phyloP scores from a whole-genome alignment of 495 filamentous ascomycete genomes.

The Hypoxylon fuscum region DNA sequence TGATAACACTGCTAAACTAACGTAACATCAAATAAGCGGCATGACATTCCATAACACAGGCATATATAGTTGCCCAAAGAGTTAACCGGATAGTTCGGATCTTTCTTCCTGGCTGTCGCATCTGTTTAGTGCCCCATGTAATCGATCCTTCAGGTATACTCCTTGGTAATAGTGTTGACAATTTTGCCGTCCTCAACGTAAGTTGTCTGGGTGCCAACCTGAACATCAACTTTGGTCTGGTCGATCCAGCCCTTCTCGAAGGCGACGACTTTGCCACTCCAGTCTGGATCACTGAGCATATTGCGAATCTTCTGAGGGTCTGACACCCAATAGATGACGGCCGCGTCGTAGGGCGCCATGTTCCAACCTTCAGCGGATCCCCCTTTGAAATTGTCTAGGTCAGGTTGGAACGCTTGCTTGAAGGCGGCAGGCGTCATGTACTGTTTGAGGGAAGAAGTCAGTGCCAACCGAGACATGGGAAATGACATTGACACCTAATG shows the following conservation, averaged over 20 bases:
- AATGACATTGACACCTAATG: background rate
- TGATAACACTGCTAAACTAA: too few relatives aligned
- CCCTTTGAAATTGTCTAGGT: constrained; percentile 1
- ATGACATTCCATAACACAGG: too few relatives aligned
- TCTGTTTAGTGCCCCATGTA: too few relatives aligned
- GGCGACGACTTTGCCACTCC: constrained; percentile 1
- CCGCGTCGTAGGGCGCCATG: constrained; percentile 4
- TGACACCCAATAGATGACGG: constrained; percentile 3
- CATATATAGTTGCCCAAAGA: too few relatives aligned
- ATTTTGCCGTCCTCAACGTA: constrained; percentile 7
- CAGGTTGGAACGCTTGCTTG: constrained; percentile 1
- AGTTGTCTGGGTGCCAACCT: constrained; percentile 8
- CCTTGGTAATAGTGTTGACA: constrained; percentile 4
- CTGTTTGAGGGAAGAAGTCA: background rate
- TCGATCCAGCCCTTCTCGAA: constrained; percentile 12
- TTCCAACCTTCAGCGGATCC: constrained; percentile 3
- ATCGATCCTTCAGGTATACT: constrained; percentile 41
- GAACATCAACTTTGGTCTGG: constrained; percentile 10
- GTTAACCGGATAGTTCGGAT: too few relatives aligned
- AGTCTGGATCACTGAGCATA: constrained; percentile 4
- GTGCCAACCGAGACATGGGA: background rate
- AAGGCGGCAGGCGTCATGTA: constrained; percentile 6
- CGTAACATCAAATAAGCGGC: too few relatives aligned
- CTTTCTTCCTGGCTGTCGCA: too few relatives aligned
- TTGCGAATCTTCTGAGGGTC: constrained; percentile 8